Conservation (phyloP, 2,329 filamentous ascomycete species). For the Ophiosphaerella narmari region DNA sequence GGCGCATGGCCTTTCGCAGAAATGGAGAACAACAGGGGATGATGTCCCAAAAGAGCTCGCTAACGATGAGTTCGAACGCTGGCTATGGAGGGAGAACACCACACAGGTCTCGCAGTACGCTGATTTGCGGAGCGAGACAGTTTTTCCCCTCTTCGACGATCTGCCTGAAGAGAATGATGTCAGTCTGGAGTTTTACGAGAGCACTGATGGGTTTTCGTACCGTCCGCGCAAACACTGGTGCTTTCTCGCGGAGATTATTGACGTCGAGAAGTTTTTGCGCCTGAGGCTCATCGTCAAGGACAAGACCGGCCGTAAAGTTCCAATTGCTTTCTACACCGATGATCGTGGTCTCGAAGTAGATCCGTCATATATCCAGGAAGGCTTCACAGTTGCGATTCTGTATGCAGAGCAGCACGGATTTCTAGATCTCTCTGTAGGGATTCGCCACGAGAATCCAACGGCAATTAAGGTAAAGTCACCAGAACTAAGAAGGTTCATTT, state of each 20-base stretch:
- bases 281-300: background rate
- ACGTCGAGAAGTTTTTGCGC: background rate
- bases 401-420: background rate
- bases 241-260: background rate
- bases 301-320: background rate
- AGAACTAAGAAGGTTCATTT: too few species aligned
- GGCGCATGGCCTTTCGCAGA: constrained; percentile 24
- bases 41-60: background rate
- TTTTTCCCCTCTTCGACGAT: background rate
- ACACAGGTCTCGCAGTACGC: background rate
- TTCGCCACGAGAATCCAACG: background rate
- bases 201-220: background rate
- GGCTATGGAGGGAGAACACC: background rate
- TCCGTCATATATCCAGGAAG: background rate
- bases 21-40: constrained; percentile 22
- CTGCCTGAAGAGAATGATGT: background rate
- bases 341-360: background rate
- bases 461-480: background rate
- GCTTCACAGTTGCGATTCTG: background rate
- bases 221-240: background rate
- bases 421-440: background rate
- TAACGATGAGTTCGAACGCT: background rate
- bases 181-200: background rate
- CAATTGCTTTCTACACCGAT: background rate
- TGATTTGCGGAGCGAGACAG: background rate